These are phyloP conservation scores for Elsinoe arachidis DNA, from an alignment of 2,329 filamentous ascomycete species.

Conservation along the genomic window DNA sequence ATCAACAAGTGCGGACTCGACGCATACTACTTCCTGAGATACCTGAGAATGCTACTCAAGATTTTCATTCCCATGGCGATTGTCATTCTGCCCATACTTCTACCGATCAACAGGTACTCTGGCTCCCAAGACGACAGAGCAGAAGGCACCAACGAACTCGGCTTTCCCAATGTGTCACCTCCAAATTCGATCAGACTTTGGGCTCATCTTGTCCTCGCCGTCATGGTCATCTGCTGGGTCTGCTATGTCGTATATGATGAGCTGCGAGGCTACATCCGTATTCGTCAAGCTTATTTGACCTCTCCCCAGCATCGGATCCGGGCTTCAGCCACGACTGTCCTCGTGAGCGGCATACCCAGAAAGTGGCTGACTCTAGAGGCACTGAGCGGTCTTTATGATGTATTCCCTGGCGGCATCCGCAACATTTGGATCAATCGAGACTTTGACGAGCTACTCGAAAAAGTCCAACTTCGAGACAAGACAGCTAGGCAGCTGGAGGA, in stretches of 20 bases:
- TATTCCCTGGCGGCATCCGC: slow-evolving; percentile 87
- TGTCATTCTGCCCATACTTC: slow-evolving; percentile 72
- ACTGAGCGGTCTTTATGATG: slow-evolving; percentile 77
- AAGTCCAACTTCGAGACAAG: slow-evolving; percentile 65
- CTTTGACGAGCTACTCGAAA: slow-evolving; percentile 71
- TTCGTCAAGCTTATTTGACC: slow-evolving; percentile 89
- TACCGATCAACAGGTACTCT: slow-evolving; percentile 73
- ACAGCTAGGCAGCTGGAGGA: slow-evolving; percentile 65
- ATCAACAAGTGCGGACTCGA: slow-evolving; percentile 94
- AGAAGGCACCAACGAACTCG: slow-evolving; percentile 68
- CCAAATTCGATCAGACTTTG: slow-evolving; percentile 62
- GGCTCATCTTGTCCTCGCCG: slow-evolving; percentile 73
- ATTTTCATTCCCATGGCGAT: slow-evolving; percentile 80
- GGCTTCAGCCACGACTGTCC: slow-evolving; percentile 88
- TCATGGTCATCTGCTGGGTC: slow-evolving; percentile 72
- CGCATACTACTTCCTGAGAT: slow-evolving; percentile 94
- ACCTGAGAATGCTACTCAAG: slow-evolving; percentile 73
- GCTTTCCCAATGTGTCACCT: slow-evolving; percentile 76
- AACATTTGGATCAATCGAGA: slow-evolving; percentile 97
- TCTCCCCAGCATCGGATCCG: slow-evolving; percentile 88
- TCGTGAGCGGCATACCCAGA: slow-evolving; percentile 80
- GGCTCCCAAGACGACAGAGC: slow-evolving; percentile 46
- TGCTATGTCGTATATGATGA: slow-evolving; percentile 83
- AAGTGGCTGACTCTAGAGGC: slow-evolving; percentile 86
- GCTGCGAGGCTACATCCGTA: slow-evolving; percentile 76